A percentile compares a stretch with the other conserved stretches of the same genome.
These are phyloP conservation scores for Umbellularia californica DNA, from an alignment of 164 flowering plant genomes.

Conservation along the genomic window DNA sequence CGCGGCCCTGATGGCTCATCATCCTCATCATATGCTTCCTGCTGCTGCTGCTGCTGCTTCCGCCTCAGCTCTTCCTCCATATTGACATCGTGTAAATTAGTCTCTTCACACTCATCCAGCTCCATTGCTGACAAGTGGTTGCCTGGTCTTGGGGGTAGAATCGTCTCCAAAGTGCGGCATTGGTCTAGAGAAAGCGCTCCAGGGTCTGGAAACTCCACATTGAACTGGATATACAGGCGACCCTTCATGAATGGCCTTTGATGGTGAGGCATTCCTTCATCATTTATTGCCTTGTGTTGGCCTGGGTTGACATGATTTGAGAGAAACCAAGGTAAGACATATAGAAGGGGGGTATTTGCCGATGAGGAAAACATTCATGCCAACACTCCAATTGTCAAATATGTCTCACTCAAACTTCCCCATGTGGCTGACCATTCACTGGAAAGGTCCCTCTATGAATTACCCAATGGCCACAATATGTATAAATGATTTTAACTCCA, in stretches of 20 bases:
- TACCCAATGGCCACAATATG: neutral
- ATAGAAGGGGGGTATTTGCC: too few relatives aligned
- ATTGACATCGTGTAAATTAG: conserved; percentile 57
- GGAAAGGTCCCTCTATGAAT: neutral
- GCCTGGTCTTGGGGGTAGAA: conserved; percentile 33
- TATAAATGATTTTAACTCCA: neutral
- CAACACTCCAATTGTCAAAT: too few relatives aligned
- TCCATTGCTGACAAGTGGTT: conserved; percentile 41
- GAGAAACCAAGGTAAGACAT: too few relatives aligned
- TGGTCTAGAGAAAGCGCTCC: conserved; percentile 44
- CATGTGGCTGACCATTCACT: too few relatives aligned
- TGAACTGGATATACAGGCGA: conserved; percentile 49
- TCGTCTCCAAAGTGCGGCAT: conserved; percentile 30
- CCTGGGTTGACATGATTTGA: conserved; percentile 21
- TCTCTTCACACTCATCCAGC: conserved; percentile 60
- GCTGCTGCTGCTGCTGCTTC: conserved; percentile 41
- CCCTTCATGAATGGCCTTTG: conserved; percentile 67
- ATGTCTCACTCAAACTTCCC: too few relatives aligned
- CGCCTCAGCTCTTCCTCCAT: conserved; percentile 55
- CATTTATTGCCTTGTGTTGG: conserved; percentile 56
- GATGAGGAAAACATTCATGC: too few relatives aligned
- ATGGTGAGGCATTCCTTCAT: conserved; percentile 68
- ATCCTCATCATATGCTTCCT: conserved; percentile 55
- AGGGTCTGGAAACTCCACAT: conserved; percentile 57
- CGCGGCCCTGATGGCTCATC: conserved; percentile 37